Evolutionary conservation across 2,329 filamentous ascomycete species (phyloP).

Genomic region (Epichloe baconii): DNA sequence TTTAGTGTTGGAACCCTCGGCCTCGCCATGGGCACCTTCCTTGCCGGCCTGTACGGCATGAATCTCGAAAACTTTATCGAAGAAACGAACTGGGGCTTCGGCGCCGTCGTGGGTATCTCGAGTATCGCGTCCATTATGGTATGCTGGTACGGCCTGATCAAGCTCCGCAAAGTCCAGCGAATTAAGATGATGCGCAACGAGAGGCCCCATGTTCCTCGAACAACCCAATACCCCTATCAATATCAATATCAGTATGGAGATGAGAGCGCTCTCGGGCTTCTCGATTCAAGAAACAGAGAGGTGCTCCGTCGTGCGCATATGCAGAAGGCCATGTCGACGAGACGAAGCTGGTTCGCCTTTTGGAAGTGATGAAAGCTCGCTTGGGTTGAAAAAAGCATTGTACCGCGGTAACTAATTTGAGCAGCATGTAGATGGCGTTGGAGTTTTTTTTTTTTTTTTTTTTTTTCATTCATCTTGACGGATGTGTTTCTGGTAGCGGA

Average conservation of each 20-base stretch:
- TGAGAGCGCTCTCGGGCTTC: slow-evolving; percentile 34
- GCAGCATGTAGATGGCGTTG: slow-evolving; percentile 6
- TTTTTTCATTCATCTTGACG: too few relatives aligned
- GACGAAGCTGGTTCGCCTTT: slow-evolving; percentile 18
- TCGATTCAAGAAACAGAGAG: slow-evolving; percentile 42
- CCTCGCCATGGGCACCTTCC: slow-evolving; percentile 86
- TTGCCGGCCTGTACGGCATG: slow-evolving; percentile 99
- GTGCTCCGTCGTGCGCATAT: slow-evolving; percentile 38
- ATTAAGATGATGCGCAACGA: slow-evolving; percentile 62
- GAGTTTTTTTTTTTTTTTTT: background rate
- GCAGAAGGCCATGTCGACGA: slow-evolving; percentile 28
- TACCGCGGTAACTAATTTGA: background rate
- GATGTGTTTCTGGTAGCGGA: too few relatives aligned
- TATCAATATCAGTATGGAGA: slow-evolving; percentile 17
- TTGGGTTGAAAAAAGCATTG: background rate
- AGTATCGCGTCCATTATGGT: slow-evolving; percentile 62
- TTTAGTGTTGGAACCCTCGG: slow-evolving; percentile 92
- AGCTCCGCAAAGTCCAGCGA: slow-evolving; percentile 73
- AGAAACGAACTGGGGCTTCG: slow-evolving; percentile 80
- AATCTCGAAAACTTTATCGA: slow-evolving; percentile 98
- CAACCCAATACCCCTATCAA: slow-evolving; percentile 23
- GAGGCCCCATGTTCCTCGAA: slow-evolving; percentile 24
- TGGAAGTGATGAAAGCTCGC: slow-evolving; percentile 2
- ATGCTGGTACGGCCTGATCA: slow-evolving; percentile 70
- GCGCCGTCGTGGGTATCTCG: slow-evolving; percentile 57